A percentile compares a stretch with the other conserved stretches of the same genome.
Evolutionary conservation across 805 yeast genomes (phyloP).

Genomic region (Starmera quercuum): DNA sequence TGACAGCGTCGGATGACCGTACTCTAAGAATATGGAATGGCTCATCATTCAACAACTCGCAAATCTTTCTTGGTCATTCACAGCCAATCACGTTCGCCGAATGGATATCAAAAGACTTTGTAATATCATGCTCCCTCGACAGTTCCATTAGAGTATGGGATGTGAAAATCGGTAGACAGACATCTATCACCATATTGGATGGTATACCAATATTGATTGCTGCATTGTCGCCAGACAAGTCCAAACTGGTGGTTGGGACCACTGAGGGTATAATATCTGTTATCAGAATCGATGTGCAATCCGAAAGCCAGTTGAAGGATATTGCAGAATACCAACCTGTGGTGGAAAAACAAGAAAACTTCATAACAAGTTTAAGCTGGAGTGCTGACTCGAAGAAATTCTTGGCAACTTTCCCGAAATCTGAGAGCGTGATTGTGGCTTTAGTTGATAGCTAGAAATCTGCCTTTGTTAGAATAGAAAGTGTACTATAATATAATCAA

Average conservation of each 20-base stretch:
- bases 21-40: conserved; percentile 72
- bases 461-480: too few relatives aligned
- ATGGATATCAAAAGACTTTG: conserved; percentile 41
- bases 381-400: conserved; percentile 18
- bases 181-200: conserved; percentile 30
- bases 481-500: too few relatives aligned
- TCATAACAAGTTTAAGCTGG: conserved; percentile 29
- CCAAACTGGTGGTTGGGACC: conserved; percentile 55
- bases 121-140: conserved; percentile 60
- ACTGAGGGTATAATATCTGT: conserved; percentile 51
- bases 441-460: too few relatives aligned
- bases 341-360: conserved; percentile 13
- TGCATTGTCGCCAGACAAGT: conserved; percentile 40
- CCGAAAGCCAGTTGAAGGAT: conserved; percentile 8
- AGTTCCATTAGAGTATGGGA: conserved; percentile 69
- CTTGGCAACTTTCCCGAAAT: conserved; percentile 24
- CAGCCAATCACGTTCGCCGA: conserved; percentile 47
- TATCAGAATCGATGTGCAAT: conserved; percentile 32
- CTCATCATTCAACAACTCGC: conserved; percentile 43
- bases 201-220: conserved; percentile 52
- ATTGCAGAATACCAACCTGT: conserved; percentile 19
- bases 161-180: conserved; percentile 31
- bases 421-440: conserved; percentile 18
- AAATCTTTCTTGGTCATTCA: conserved; percentile 44
- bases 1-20: conserved; percentile 75